Conservation (phyloP, 2,329 filamentous ascomycete species). For the Immersiporthe knoxdaviesiana region DNA sequence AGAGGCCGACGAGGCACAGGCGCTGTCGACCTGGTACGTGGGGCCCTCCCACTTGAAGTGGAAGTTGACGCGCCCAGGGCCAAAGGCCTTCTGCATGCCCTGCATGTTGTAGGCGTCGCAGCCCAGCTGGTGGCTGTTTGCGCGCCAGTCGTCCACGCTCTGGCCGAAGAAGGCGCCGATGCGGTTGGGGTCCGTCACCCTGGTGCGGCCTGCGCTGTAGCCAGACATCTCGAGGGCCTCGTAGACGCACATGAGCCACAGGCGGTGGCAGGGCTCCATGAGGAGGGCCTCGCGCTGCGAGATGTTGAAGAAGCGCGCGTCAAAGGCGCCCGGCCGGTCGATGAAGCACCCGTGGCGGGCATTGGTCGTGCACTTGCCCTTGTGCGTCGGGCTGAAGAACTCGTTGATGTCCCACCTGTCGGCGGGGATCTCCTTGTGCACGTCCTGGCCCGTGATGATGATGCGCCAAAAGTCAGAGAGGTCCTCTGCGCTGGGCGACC, state of each 20-base stretch:
- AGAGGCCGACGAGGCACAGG: conserved; percentile 44
- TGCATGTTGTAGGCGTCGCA: conserved; percentile 45
- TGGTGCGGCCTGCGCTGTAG: conserved; percentile 29
- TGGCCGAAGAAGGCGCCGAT: conserved; percentile 45
- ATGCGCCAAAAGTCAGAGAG: conserved; percentile 33
- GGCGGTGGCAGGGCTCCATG: conserved; percentile 46
- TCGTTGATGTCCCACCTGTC: conserved; percentile 28
- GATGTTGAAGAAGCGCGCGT: conserved; percentile 48
- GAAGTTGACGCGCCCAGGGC: conserved; percentile 38
- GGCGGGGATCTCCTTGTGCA: conserved; percentile 27
- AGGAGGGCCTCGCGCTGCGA: conserved; percentile 40
- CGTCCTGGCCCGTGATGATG: conserved; percentile 26
- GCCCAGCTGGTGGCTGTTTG: conserved; percentile 22
- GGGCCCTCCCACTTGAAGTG: conserved; percentile 44
- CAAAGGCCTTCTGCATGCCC: conserved; percentile 36
- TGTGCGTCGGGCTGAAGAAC: conserved; percentile 23
- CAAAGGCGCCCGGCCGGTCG: conserved; percentile 38
- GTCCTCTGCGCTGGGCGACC: conserved; percentile 38
- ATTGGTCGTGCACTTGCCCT: conserved; percentile 23
- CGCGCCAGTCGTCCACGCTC: conserved; percentile 29
- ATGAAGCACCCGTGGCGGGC: conserved; percentile 32
- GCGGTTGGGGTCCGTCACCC: conserved; percentile 18
- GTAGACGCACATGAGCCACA: conserved; percentile 45
- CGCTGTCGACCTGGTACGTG: conserved; percentile 39
- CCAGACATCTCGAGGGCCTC: conserved; percentile 41